Conservation (phyloP, 805 yeast genomes). For the Saturnispora bothae region DNA sequence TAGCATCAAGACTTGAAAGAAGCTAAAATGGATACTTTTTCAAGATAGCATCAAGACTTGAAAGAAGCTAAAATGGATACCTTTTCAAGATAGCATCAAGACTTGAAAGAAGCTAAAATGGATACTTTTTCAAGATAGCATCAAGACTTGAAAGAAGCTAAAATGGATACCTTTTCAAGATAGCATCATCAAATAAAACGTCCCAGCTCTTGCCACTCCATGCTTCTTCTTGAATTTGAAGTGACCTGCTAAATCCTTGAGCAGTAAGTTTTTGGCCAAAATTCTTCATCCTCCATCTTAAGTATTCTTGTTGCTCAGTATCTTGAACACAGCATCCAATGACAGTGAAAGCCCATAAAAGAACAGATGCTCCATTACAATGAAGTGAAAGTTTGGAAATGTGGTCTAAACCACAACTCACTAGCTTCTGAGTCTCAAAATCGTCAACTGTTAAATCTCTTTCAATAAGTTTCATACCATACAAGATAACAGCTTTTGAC, state of each 20-base stretch:
- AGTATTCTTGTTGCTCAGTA: slow-evolving; percentile 11
- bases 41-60: no score
- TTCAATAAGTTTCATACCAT: slow-evolving; percentile 11
- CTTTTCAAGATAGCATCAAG: no score
- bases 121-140: no score
- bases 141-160: not conserved
- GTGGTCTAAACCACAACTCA: slow-evolving; percentile 9
- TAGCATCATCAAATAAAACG: slow-evolving; percentile 3
- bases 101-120: no score
- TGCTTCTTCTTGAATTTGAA: slow-evolving; percentile 9
- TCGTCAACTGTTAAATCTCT: slow-evolving; percentile 7
- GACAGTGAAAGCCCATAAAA: slow-evolving; percentile 15
- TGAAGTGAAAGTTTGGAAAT: slow-evolving; percentile 11
- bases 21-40: no score
- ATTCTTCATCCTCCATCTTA: slow-evolving; percentile 9
- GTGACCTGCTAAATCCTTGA: slow-evolving; percentile 9
- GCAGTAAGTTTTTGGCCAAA: slow-evolving; percentile 12
- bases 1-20: no score
- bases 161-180: not conserved
- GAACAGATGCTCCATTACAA: slow-evolving; percentile 11
- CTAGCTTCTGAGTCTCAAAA: slow-evolving; percentile 7
- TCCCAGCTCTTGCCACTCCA: slow-evolving; percentile 14
- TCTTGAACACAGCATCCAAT: slow-evolving; percentile 13
- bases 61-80: no score
- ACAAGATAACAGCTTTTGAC: slow-evolving; percentile 12